phyloP scores from a whole-genome alignment of 1,284 basidiomycete genomes.

The Ganoderma boninense region DNA sequence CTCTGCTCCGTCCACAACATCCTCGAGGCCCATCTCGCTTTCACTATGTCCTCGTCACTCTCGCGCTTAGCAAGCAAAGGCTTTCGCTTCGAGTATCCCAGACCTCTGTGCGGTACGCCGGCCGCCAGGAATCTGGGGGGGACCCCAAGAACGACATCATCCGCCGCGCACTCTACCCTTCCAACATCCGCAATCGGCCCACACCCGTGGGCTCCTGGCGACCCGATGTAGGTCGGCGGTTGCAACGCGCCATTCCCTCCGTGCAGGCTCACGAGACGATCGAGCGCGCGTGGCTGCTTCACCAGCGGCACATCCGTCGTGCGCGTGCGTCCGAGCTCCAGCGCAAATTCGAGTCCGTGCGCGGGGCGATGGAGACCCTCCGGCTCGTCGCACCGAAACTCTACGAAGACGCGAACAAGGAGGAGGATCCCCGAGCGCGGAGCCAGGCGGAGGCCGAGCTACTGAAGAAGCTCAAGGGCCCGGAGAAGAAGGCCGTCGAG shows the following conservation, averaged over 20 bases:
- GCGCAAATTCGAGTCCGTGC: conserved; percentile 82
- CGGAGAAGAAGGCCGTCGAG: conserved; percentile 77
- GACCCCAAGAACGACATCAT: conserved; percentile 80
- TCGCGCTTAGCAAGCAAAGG: conserved; percentile 36
- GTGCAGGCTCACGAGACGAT: conserved; percentile 94
- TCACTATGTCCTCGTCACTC: conserved; percentile 36
- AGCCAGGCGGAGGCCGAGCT: conserved; percentile 63
- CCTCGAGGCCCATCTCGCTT: conserved; percentile 14
- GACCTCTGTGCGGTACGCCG: conserved; percentile 49
- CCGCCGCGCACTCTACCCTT: conserved; percentile 82
- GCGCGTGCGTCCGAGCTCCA: conserved; percentile 69
- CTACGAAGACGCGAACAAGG: conserved; percentile 79
- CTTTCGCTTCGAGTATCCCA: conserved; percentile 43
- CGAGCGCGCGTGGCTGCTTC: conserved; percentile 89
- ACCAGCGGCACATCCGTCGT: conserved; percentile 79
- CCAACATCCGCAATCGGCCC: conserved; percentile 70
- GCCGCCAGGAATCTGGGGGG: conserved; percentile 32
- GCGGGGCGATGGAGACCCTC: conserved; percentile 82
- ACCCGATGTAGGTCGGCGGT: conserved; percentile 71
- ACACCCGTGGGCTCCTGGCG: conserved; percentile 87
- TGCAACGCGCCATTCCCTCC: conserved; percentile 82
- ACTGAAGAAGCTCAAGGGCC: conserved; percentile 68
- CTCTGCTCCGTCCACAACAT: not conserved
- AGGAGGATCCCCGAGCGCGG: conserved; percentile 76
- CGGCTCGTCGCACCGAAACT: conserved; percentile 70